phyloP scores from a whole-genome alignment of 83 land plant genomes.

The Thuja plicata region DNA sequence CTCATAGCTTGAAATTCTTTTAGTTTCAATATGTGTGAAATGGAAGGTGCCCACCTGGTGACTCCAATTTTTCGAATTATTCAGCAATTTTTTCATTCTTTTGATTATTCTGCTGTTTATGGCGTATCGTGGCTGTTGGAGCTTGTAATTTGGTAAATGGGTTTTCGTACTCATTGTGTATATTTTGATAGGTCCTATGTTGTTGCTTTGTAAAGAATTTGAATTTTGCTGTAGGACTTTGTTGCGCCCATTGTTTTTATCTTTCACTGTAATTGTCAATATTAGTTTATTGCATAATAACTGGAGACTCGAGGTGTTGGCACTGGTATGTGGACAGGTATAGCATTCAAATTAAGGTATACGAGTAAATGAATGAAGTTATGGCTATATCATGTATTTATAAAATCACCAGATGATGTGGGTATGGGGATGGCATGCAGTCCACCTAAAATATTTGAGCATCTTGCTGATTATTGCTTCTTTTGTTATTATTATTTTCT shows the following conservation, averaged over 20 bases:
- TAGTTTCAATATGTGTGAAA: not conserved
- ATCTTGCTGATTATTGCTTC: too few relatives aligned
- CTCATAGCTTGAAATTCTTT: not conserved
- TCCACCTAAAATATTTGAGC: too few relatives aligned
- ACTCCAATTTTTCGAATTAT: too few relatives aligned
- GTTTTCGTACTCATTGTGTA: too few relatives aligned
- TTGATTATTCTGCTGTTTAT: not conserved
- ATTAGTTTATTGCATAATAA: not conserved
- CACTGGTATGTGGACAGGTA: too few relatives aligned
- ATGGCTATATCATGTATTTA: too few relatives aligned
- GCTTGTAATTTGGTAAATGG: not conserved
- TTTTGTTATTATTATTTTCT: not conserved
- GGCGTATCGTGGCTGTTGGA: not conserved
- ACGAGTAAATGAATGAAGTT: too few relatives aligned
- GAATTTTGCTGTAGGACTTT: not conserved
- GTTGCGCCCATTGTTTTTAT: not conserved
- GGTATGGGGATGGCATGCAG: too few relatives aligned
- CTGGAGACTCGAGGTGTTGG: too few relatives aligned
- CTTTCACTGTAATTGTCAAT: not conserved
- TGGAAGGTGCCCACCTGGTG: not conserved
- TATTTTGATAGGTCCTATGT: not conserved
- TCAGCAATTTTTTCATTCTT: not conserved
- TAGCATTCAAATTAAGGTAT: too few relatives aligned
- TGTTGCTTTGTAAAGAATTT: not conserved
- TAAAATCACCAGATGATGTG: too few relatives aligned